Conservation (phyloP, 2,329 filamentous ascomycete genomes). For the Claviceps africana region DNA sequence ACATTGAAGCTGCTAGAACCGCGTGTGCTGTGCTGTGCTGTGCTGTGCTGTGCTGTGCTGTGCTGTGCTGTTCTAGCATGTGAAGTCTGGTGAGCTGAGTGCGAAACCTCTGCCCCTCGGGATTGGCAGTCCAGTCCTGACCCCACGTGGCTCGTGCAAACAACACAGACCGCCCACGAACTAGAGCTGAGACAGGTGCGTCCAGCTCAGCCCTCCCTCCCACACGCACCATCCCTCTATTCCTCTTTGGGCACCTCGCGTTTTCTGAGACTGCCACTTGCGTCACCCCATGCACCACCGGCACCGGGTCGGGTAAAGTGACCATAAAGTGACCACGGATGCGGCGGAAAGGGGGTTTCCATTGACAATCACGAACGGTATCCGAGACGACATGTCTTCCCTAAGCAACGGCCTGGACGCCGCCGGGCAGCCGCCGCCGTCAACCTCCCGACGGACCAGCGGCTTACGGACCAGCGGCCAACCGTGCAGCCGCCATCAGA, state of each 20-base stretch:
- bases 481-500: slow-evolving; percentile 31
- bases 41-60: no score
- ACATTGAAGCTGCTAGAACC: no score
- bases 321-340: background rate
- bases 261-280: slow-evolving; percentile 1
- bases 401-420: slow-evolving; percentile 2
- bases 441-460: slow-evolving; percentile 11
- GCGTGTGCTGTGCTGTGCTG: no score
- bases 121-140: background rate
- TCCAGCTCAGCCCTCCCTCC: background rate
- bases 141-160: background rate
- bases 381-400: slow-evolving; percentile 7
- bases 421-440: background rate
- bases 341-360: background rate
- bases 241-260: background rate
- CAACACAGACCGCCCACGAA: background rate
- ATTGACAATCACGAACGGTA: background rate
- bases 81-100: no score
- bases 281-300: slow-evolving; percentile 1
- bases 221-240: background rate
- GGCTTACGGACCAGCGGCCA: background rate
- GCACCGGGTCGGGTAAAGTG: background rate
- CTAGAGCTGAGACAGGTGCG: background rate
- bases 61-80: no score
- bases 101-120: no score